phyloP scores from a whole-genome alignment of 2,329 filamentous ascomycete species.

The Ophiocordyceps unilateralis region DNA sequence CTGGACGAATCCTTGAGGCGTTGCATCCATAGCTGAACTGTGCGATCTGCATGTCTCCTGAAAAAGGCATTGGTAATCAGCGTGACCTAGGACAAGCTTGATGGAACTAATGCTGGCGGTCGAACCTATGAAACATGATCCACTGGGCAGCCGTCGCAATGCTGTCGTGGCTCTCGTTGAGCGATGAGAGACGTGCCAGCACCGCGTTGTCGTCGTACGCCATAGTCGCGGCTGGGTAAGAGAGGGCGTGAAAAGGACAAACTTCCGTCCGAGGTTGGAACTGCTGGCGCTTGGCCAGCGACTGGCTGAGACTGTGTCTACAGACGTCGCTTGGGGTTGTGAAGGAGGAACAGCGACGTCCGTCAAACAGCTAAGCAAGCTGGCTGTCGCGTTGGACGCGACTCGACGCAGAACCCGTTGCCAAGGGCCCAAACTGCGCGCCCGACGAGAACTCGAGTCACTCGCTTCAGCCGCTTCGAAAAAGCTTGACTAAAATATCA shows the following conservation, averaged over 20 bases:
- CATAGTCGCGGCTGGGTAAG: constrained; percentile 34
- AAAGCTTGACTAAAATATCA: not conserved
- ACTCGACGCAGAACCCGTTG: not conserved
- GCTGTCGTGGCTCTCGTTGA: constrained; percentile 95
- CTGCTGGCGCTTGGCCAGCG: not conserved
- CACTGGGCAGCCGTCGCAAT: constrained; percentile 95
- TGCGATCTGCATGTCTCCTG: constrained; percentile 83
- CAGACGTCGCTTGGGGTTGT: not conserved
- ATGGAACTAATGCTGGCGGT: not conserved
- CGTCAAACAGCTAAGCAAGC: not conserved
- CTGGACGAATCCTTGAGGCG: constrained; percentile 75
- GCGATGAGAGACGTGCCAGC: constrained; percentile 78
- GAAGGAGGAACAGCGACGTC: not conserved
- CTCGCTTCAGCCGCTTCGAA: not conserved
- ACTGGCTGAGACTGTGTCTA: not conserved
- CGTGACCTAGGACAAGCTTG: not conserved
- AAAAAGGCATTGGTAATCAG: not conserved
- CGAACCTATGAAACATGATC: constrained; percentile 97
- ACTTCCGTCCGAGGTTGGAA: no score
- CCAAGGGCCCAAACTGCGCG: not conserved
- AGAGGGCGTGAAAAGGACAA: not conserved
- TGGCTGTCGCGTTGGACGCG: not conserved
- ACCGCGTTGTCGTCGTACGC: constrained; percentile 93
- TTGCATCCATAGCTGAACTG: constrained; percentile 81
- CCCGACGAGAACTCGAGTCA: not conserved